A percentile compares a stretch with the other conserved stretches of the same genome.
Evolutionary conservation across 192 early-diverging fungal genomes (phyloP).

Genomic region (Allomyces macrogynus): DNA sequence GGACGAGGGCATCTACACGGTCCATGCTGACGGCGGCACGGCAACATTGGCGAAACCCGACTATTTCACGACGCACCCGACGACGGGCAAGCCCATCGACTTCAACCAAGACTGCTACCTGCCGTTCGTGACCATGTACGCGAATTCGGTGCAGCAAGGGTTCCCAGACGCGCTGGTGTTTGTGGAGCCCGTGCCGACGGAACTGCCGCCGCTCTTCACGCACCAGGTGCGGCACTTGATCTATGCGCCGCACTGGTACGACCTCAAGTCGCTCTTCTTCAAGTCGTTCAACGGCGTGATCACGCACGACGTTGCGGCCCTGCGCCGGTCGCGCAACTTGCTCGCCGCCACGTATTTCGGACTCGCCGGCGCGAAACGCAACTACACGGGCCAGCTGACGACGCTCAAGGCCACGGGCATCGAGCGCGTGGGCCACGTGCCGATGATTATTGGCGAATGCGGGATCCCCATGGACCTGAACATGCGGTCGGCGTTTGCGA

Average conservation of each 20-base stretch:
- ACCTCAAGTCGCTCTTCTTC: constrained; percentile 52
- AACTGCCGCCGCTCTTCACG: constrained; percentile 21
- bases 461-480: constrained; percentile 81
- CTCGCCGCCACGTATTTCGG: constrained; percentile 61
- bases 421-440: constrained; percentile 35
- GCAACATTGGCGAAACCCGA: constrained; percentile 29
- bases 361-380: constrained; percentile 43
- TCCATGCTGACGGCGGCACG: constrained; percentile 22
- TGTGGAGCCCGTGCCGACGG: constrained; percentile 67
- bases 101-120: constrained; percentile 53
- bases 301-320: constrained; percentile 62
- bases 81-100: constrained; percentile 27
- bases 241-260: constrained; percentile 78
- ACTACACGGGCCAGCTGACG: constrained; percentile 50
- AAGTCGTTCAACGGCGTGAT: constrained; percentile 46
- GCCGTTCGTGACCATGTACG: constrained; percentile 48
- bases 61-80: constrained; percentile 47
- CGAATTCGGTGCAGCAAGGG: constrained; percentile 32
- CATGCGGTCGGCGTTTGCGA: constrained; percentile 42
- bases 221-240: constrained; percentile 34
- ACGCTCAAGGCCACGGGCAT: constrained; percentile 40
- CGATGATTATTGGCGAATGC: constrained; percentile 54
- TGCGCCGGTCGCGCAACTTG: constrained; percentile 46
- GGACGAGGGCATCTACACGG: constrained; percentile 52
- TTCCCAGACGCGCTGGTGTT: constrained; percentile 33